Percentiles rank a stretch among this genome's conserved stretches.
phyloP scores from a whole-genome alignment of 2,329 filamentous ascomycete genomes.

The Colletotrichum phormii region DNA sequence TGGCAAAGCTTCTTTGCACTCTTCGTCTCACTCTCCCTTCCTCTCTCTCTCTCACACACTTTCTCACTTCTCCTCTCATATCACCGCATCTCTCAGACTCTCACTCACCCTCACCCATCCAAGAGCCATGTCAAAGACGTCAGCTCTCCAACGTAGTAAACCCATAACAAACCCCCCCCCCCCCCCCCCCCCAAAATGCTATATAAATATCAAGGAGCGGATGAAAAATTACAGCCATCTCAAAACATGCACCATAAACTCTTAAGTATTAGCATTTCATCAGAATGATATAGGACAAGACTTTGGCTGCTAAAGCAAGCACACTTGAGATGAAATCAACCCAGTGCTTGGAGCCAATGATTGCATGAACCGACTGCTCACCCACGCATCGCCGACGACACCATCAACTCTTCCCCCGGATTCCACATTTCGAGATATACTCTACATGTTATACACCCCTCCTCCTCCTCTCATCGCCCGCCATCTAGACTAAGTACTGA shows the following conservation, averaged over 20 bases:
- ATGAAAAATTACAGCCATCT: not conserved
- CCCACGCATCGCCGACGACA: not conserved
- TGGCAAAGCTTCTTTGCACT: conserved; percentile 38
- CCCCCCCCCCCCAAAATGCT: too few relatives aligned
- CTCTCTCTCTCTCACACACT: not conserved
- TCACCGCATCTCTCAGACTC: not conserved
- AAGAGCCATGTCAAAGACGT: not conserved
- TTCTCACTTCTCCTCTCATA: not conserved
- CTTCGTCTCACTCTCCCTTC: not conserved
- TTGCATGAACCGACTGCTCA: not conserved
- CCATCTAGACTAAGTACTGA: not conserved
- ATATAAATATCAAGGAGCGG: not conserved
- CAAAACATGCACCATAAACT: not conserved
- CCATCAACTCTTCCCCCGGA: not conserved
- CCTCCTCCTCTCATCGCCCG: not conserved
- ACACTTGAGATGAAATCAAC: conserved; percentile 6
- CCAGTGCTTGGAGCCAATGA: not conserved
- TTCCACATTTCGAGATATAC: not conserved
- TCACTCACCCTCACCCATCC: not conserved
- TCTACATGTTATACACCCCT: not conserved
- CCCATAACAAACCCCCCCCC: not conserved
- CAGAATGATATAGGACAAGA: not conserved
- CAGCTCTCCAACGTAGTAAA: not conserved
- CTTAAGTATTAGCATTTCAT: not conserved
- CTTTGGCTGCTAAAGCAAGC: not conserved